Evolutionary conservation across 78 protist genomes (phyloP), one percentile per base, ranked within the genome.

Genomic region (Isochrysis galbana): DNA sequence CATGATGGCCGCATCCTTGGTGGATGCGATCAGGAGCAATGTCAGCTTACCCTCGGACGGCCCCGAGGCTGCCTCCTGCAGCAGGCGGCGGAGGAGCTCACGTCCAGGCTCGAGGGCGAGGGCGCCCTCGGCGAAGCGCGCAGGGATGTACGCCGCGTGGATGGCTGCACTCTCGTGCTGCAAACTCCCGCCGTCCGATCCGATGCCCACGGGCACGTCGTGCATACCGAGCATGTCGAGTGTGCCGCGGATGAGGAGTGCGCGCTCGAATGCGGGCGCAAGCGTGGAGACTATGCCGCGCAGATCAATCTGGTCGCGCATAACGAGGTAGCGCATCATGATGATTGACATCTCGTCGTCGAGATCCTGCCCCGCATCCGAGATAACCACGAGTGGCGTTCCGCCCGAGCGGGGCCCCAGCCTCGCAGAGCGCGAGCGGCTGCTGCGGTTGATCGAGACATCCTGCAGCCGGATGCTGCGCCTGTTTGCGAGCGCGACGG

Each of bases 181-280:
- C 74, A 11, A 26, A 44, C 25, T 1, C 32, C 83, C 83, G 83
- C 83, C 83, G 83, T 72, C 83, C 46, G 83, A 22, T 11, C 83
- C 83, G 29, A 72, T 19, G 17, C 83, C 83, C 25, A 72, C 83
- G 45, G 83, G 83, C 23, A 72, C 45, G 14, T 11, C 22, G 83
- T 72, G 83, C 46, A 72, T 2, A 44, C 36, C 44, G 44, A 72
- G 83, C 83, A 72, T 11, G 83, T 72, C 83, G 83, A 72, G 83
- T 44, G 83, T 72, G 83, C 83, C 83, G 83, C 83, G 83, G 29
- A 38, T 32, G 46, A 72, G 83, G 29, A 39, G 83, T 44, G 83
- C 83, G 45, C 83, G 83, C 46, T 11, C 83, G 36, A 36, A 72
- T 1, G 83, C 39, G 42, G 83, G 83, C 45, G 83, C 25, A 44